A percentile compares a stretch with the other conserved stretches of the same genome.
Evolutionary conservation across 169 alveolate species (phyloP).

Genomic region (Besnoitia besnoiti): DNA sequence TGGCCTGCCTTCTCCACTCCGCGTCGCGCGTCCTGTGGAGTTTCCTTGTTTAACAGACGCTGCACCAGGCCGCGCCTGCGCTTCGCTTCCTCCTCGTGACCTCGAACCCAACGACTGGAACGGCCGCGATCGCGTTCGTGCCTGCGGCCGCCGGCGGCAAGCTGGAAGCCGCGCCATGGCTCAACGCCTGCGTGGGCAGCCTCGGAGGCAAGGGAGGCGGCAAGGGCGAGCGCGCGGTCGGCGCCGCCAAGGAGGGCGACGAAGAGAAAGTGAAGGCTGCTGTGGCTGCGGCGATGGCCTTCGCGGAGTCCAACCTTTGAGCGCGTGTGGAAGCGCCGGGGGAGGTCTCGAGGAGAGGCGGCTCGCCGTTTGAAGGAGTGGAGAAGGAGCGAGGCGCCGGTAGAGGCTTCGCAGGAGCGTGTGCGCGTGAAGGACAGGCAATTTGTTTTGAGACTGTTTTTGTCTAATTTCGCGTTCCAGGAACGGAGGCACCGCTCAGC

Average conservation of each 20-base stretch:
- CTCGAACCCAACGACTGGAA: constrained; percentile 54
- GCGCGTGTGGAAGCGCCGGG: no score
- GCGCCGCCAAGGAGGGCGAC: constrained; percentile 66
- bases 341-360: no score
- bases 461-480: no score
- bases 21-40: no score
- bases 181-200: constrained; percentile 54
- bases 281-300: constrained; percentile 45
- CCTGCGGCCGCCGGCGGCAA: constrained; percentile 44
- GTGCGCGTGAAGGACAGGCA: no score
- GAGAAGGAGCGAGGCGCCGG: no score
- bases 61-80: constrained; percentile 40
- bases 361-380: no score
- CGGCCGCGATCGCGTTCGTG: constrained; percentile 54
- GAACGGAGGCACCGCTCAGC: no score
- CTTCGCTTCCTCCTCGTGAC: constrained; percentile 60
- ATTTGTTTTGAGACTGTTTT: no score
- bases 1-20: no score
- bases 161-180: constrained; percentile 57
- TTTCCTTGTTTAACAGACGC: constrained; percentile 35
- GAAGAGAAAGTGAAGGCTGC: constrained; percentile 32
- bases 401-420: no score
- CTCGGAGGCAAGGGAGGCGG: constrained; percentile 72
- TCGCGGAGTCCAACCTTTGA: constrained; percentile 39
- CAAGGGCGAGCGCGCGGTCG: constrained; percentile 57